Evolutionary conservation across 805 yeast genomes (phyloP).

Genomic region (Geotrichum ghanense): DNA sequence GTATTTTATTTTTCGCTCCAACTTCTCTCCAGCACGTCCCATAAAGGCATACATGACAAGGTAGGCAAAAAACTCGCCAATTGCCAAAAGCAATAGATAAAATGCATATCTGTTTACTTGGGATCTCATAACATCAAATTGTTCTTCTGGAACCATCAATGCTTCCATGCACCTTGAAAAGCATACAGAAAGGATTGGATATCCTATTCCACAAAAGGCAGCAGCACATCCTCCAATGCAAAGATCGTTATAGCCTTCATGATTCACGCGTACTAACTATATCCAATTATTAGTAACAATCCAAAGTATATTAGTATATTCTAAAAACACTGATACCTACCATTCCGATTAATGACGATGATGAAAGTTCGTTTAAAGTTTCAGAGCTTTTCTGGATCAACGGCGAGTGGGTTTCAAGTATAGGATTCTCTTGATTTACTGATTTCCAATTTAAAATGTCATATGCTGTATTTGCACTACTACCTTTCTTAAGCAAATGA

Average conservation of each 20-base stretch:
- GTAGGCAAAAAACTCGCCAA: conserved; percentile 15
- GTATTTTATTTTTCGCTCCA: conserved; percentile 22
- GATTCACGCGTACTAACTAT: conserved; percentile 15
- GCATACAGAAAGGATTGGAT: conserved; percentile 24
- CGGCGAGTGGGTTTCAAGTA: too few relatives aligned
- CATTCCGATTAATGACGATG: neutral
- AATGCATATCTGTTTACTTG: conserved; percentile 20
- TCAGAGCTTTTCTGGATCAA: neutral
- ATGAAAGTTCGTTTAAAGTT: neutral
- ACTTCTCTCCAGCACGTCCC: conserved; percentile 17
- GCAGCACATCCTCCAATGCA: conserved; percentile 15
- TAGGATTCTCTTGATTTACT: neutral
- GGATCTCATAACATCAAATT: conserved; percentile 20
- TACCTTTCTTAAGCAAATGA: neutral
- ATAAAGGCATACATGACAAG: conserved; percentile 12
- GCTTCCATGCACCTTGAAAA: conserved; percentile 22
- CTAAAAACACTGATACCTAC: neutral
- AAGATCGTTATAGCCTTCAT: conserved; percentile 14
- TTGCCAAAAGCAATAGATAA: conserved; percentile 21
- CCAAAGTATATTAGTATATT: neutral
- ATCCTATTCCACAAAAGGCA: conserved; percentile 22
- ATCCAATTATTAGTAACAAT: too few relatives aligned
- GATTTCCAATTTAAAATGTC: neutral
- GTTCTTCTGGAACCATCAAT: conserved; percentile 20
- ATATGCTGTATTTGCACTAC: conserved; percentile 2